Percentiles rank a stretch among this genome's conserved stretches.
phyloP scores from a whole-genome alignment of 805 yeast species.

The Hanseniaspora occidentalis region DNA sequence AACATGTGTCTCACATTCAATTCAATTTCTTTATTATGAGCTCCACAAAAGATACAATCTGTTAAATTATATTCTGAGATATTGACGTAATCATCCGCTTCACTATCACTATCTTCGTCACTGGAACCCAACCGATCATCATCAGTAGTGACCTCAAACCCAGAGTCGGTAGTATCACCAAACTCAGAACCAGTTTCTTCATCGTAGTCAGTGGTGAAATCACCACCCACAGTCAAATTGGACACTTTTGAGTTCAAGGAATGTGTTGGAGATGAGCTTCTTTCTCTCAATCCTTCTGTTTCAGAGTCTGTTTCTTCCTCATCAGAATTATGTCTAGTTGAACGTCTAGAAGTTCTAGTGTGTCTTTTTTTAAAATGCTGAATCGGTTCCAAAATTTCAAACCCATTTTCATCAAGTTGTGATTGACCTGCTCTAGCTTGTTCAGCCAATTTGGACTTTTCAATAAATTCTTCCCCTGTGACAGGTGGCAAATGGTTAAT shows the following conservation, averaged over 20 bases:
- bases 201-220: slow-evolving; percentile 1
- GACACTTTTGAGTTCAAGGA: background rate
- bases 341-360: no score
- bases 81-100: slow-evolving; percentile 15
- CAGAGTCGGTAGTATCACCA: slow-evolving; percentile 4
- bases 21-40: slow-evolving; percentile 39
- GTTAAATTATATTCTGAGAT: slow-evolving; percentile 30
- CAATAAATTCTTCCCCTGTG: slow-evolving; percentile 37
- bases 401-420: slow-evolving; percentile 29
- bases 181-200: slow-evolving; percentile 5
- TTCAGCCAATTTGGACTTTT: slow-evolving; percentile 26
- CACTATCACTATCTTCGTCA: slow-evolving; percentile 16
- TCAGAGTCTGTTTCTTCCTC: slow-evolving; percentile 10
- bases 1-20: slow-evolving; percentile 67
- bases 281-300: background rate
- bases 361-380: slow-evolving; percentile 1
- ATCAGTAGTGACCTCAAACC: background rate
- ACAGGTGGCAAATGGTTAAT: slow-evolving; percentile 76
- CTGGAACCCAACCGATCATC: slow-evolving; percentile 22
- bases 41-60: slow-evolving; percentile 47
- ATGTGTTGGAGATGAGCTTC: background rate
- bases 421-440: slow-evolving; percentile 15
- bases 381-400: slow-evolving; percentile 22
- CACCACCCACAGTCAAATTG: background rate
- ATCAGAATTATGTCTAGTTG: slow-evolving; percentile 48